Conservation (phyloP, 495 filamentous ascomycete species). For the Xylaria nigripes region DNA sequence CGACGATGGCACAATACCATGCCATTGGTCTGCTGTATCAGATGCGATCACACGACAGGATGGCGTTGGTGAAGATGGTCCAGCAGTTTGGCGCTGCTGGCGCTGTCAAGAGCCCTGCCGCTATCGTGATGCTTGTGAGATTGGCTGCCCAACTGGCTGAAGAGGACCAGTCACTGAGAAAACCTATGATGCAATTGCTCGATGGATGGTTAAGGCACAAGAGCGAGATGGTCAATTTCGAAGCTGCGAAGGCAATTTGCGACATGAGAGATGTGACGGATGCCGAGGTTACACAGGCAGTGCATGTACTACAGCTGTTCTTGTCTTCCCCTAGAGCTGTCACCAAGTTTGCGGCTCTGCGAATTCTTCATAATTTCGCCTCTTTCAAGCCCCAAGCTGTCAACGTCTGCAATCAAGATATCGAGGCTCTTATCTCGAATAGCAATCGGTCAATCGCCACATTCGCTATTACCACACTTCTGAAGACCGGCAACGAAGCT, state of each 20-base stretch:
- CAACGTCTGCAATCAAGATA: slow-evolving; percentile 90
- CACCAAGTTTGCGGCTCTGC: slow-evolving; percentile 95
- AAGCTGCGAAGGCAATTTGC: slow-evolving; percentile 96
- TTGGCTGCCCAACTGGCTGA: slow-evolving; percentile 92
- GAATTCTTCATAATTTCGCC: slow-evolving; percentile 92
- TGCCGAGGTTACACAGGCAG: slow-evolving; percentile 81
- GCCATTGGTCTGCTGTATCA: slow-evolving; percentile 96
- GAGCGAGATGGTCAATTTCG: slow-evolving; percentile 99
- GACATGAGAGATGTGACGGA: slow-evolving; percentile 90
- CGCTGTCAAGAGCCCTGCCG: slow-evolving; percentile 88
- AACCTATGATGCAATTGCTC: slow-evolving; percentile 88
- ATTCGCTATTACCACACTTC: slow-evolving; percentile 92
- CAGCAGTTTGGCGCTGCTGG: slow-evolving; percentile 92
- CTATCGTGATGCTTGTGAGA: slow-evolving; percentile 83
- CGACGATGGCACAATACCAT: slow-evolving; percentile 96
- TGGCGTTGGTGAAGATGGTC: slow-evolving; percentile 99
- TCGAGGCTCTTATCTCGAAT: slow-evolving; percentile 92
- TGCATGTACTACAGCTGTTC: slow-evolving; percentile 92
- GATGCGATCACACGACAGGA: slow-evolving; percentile 94
- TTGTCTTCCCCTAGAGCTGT: slow-evolving; percentile 92
- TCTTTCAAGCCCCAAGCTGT: slow-evolving; percentile 91
- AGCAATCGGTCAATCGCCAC: slow-evolving; percentile 96
- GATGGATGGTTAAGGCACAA: slow-evolving; percentile 97
- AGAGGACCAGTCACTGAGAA: slow-evolving; percentile 80
- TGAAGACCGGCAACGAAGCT: slow-evolving; percentile 96